These are phyloP conservation scores for Cordyceps tenuipes DNA, from an alignment of 2,329 filamentous ascomycete species.

Conservation along the genomic window DNA sequence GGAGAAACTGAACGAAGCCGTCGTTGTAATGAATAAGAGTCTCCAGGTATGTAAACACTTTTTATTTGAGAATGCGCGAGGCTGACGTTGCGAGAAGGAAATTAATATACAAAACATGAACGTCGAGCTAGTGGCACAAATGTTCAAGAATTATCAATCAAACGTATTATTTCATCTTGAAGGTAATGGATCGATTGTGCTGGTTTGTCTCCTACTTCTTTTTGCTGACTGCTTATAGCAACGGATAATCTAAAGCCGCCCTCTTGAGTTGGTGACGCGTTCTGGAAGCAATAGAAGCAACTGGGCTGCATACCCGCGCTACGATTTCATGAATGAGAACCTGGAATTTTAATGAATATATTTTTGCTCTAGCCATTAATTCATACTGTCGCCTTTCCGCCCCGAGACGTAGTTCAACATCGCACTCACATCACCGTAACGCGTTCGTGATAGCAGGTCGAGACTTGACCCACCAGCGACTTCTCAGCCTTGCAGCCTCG, in stretches of 20 bases:
- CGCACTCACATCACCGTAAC: neutral
- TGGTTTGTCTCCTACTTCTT: neutral
- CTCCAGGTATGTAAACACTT: constrained; percentile 54
- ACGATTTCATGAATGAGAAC: neutral
- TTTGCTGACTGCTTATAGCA: constrained; percentile 39
- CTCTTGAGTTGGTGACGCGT: constrained; percentile 34
- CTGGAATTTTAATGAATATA: neutral
- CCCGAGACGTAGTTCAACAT: neutral
- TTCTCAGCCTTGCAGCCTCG: constrained; percentile 31
- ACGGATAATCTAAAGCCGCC: constrained; percentile 79
- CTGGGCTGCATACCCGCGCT: neutral
- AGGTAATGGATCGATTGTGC: constrained; percentile 46
- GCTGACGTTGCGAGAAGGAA: constrained; percentile 47
- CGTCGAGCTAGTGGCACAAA: constrained; percentile 92
- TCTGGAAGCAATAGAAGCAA: neutral
- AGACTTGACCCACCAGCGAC: constrained; percentile 16
- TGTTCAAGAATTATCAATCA: constrained; percentile 99
- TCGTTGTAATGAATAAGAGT: constrained; percentile 86
- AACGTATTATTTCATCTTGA: constrained; percentile 96
- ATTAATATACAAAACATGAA: constrained; percentile 99
- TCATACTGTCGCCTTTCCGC: neutral
- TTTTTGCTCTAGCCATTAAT: no score
- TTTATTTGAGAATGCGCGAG: neutral
- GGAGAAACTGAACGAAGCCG: constrained; percentile 96
- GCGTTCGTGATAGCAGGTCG: neutral